Evolutionary conservation across 192 early-diverging fungal species (phyloP), one percentile per base, ranked within the genome.

Genomic region (Linnemannia schmuckeri): DNA sequence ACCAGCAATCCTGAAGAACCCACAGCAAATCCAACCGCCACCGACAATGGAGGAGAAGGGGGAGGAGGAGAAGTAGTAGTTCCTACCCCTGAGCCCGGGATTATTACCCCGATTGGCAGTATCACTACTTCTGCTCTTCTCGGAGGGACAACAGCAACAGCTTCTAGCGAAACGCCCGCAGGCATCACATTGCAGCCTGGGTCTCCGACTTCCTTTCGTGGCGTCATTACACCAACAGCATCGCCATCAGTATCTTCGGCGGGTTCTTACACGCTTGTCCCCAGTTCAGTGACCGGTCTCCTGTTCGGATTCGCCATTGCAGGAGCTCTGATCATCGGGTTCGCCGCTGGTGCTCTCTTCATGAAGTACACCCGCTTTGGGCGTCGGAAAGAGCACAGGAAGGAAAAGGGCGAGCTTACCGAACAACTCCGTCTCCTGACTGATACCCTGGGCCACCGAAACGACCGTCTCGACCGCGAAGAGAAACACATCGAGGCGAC

Each of bases 341-440:
- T 66, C 61, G 61, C 13, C 27, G 61, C 61, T 12, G 61, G 61
- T 4, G 61, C 61, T 33, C 10, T 66, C 12, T 66, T 66, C 27
- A 66, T 66, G 61, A 66, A 66, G 24, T 66, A 66, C 30, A 66
- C 61, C 30, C 30, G 61, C 9, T 66, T 66, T 33, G 61, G 61
- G 33, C 61, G 30, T 35, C 61, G 27, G 12, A 66, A 33, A 66
- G 61, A 66, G 61, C 30, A 66, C 30, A 66, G 27, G 30, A 30
- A 33, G 4, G 27, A 66, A 30, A 66, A 33, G 27, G 61, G 61
- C 61, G 61, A 66, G 12, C n/a, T 66, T 15, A 30, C 61, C 13
- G 61, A 66, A 33, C 61, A 66, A 33, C 61, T 66, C 13, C 61
- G 61, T 66, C 61, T 66, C 13, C 61, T 66, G 27, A 66, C 61